Conservation (phyloP, 108 stramenopile species). For the Cyclotella kingstonii region DNA sequence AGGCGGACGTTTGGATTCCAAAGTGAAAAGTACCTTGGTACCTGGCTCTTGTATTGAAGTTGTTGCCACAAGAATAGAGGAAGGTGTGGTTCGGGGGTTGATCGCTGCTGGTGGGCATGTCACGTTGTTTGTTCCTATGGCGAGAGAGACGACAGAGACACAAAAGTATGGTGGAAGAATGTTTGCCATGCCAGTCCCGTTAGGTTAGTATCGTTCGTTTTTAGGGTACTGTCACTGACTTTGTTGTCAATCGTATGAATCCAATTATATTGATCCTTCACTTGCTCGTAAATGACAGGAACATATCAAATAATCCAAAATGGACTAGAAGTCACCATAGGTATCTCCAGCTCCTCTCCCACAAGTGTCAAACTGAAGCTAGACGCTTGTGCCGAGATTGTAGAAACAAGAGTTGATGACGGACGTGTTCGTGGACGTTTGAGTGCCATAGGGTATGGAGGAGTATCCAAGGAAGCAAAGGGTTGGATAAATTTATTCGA, state of each 20-base stretch:
- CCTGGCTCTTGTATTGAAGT: constrained; percentile 39
- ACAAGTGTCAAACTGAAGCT: constrained; percentile 17
- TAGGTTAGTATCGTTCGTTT: constrained; percentile 2
- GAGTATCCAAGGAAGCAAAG: constrained; percentile 8
- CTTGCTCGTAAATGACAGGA: not conserved
- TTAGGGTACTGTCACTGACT: not conserved
- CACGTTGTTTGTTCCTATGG: constrained; percentile 20
- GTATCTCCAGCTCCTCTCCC: constrained; percentile 21
- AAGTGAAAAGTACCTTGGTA: constrained; percentile 20
- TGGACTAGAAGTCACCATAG: constrained; percentile 26
- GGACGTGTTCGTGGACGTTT: constrained; percentile 37
- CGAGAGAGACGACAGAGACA: constrained; percentile 1
- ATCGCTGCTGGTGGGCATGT: constrained; percentile 33
- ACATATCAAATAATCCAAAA: constrained; percentile 28
- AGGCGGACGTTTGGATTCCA: constrained; percentile 37
- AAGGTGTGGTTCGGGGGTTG: constrained; percentile 37
- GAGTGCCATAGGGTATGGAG: constrained; percentile 11
- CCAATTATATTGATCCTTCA: too few relatives aligned
- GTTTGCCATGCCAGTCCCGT: constrained; percentile 42
- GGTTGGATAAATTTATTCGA: constrained; percentile 46
- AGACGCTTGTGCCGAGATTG: constrained; percentile 29
- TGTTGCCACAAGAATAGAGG: constrained; percentile 36
- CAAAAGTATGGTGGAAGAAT: constrained; percentile 14
- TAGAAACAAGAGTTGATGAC: constrained; percentile 39
- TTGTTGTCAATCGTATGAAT: too few relatives aligned